Base-by-base conservation (phyloP, 1,139 yeast genomes). In the Lodderomyces orthopsilosis region DNA sequence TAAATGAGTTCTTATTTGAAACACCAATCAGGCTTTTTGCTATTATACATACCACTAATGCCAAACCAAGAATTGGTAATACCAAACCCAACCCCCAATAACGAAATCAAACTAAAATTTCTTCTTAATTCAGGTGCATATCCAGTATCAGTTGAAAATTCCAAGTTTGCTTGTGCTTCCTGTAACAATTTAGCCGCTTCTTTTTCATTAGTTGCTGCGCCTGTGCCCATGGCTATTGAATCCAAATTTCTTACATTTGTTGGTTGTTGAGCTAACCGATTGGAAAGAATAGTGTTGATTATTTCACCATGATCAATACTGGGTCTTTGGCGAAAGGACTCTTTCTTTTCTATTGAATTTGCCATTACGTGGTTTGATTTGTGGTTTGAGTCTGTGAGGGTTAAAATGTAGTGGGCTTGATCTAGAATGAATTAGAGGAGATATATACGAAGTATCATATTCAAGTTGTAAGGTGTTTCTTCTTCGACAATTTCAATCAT, bases 21-120 rank as follows among this genome's bases (percentile, higher is more conserved):
- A 23, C 36, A 35, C 6, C 9, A 9, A 6, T 9, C 24, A 22
- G 24, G n/a, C n/a, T n/a, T n/a, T 24, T 10, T 24, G 5, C 9
- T 5, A 4, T 24, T 24, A 4, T 24, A 24, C 28, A 24, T 24
- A 23, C 45, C 48, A 21, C 37, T 32, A 6, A 81, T 78, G 47
- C 87, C 86, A 48, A 79, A 76, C 84, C 84, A 79, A 8, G 83
- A 77, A 61, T 79, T 79, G 4, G 84, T 84, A 41, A 81, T 81
- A 15, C 34, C 34, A 15, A 30, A 30, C 3, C 84, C 85, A 42
- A 81, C 81, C 40, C 85, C 85, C 21, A 80, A 61, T 4, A 81
- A 69, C 1, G 84, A 76, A 65, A 77, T 65, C 27, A 75, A 65
- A 18, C 77, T 67, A 50, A 77, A 79, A 44, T 68, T 69, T 54